phyloP scores from a whole-genome alignment of 2,329 filamentous ascomycete genomes.

The Colletotrichum somersetense region DNA sequence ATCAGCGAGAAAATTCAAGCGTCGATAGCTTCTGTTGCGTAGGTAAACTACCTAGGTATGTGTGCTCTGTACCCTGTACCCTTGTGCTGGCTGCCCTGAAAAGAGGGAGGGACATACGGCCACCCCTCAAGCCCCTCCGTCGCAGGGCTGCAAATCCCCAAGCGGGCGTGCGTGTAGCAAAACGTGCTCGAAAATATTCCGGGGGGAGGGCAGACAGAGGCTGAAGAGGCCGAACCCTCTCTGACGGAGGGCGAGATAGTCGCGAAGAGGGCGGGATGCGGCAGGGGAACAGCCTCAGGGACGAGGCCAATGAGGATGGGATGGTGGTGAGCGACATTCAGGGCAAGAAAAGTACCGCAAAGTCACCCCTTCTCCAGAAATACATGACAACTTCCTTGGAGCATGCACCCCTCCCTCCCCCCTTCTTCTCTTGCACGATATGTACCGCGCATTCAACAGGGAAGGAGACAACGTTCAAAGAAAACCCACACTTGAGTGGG shows the following conservation, averaged over 20 bases:
- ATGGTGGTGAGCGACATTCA: not conserved
- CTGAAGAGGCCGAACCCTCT: conserved; percentile 5
- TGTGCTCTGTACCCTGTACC: no score
- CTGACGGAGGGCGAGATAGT: conserved; percentile 34
- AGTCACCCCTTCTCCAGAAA: conserved; percentile 18
- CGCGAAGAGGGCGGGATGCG: conserved; percentile 28
- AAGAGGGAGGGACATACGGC: not conserved
- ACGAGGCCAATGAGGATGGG: not conserved
- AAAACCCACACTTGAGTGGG: not conserved
- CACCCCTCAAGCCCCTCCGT: conserved; percentile 4
- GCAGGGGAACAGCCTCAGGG: conserved; percentile 16
- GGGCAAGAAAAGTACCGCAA: not conserved
- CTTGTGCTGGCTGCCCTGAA: not conserved
- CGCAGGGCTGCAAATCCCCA: conserved; percentile 21
- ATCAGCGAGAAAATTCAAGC: not conserved
- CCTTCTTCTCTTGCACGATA: not conserved
- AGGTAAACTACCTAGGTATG: no score
- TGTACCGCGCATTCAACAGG: not conserved
- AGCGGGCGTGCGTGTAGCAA: conserved; percentile 34
- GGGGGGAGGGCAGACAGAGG: conserved; percentile 10
- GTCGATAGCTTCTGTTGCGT: not conserved
- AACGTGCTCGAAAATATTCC: conserved; percentile 37
- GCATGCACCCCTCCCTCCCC: no score
- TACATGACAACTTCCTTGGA: not conserved
- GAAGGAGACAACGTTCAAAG: conserved; percentile 4